Evolutionary conservation across 768 basidiomycete genomes (phyloP), one percentile per base, ranked within the genome.

Genomic region (Lentinula lateritia): DNA sequence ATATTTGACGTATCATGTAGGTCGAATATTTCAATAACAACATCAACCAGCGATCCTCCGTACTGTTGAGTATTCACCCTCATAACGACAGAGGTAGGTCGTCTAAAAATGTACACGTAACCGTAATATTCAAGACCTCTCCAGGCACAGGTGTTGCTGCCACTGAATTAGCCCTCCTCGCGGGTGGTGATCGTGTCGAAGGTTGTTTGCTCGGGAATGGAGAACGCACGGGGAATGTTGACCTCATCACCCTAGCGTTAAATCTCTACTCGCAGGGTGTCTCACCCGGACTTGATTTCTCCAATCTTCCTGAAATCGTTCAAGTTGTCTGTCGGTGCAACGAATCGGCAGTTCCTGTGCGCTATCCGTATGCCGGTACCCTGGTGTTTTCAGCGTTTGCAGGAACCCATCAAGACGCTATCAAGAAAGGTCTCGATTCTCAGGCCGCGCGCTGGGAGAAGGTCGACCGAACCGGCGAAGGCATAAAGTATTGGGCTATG

Each of bases 341-440:
- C 68, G 89, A 90, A 67, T 79, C 92, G 8, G 86, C 88, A 15
- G 81, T 92, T 16, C 92, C 92, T 68, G 87, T 87, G 5, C 79
- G 91, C 42, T 88, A 92, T 67, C 92, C 91, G 3, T 93, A 92
- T 65, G 90, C 88, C 3, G 91, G 91, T 59, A 89, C 91, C 63
- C 80, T 93, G 50, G 91, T 92, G 65, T 93, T 92, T 71, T 90
- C 91, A 18, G 91, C 91, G 7, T 93, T 93, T 77, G 90, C 89
- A 35, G 91, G 91, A 28, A 88, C 86, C 10, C 91, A 93, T 71
- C 88, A 90, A 73, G 91, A 93, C 65, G 91, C 91, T 12, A 86
- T 93, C 80, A 93, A 92, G 75, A 93, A 93, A 74, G 91, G 91
- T 43, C 90, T 93, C 73, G 87, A 89, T 72, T 80, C 78, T 7